These are phyloP conservation scores for Debaryomycetaceae sp. DNA, from an alignment of 1,139 yeast species.

Conservation along the genomic window DNA sequence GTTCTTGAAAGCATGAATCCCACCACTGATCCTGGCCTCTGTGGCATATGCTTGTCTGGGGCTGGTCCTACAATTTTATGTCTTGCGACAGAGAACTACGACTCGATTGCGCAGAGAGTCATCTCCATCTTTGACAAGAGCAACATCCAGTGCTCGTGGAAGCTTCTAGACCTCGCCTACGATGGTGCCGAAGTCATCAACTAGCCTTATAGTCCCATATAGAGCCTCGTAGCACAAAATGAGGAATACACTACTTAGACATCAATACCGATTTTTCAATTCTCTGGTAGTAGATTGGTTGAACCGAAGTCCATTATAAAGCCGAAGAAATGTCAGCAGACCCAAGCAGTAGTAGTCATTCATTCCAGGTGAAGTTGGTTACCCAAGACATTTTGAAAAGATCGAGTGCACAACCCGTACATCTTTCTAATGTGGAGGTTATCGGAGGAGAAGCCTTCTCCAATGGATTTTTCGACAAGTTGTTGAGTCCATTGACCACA, in stretches of 20 bases:
- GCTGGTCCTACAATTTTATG: constrained; percentile 98
- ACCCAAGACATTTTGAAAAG: constrained; percentile 31
- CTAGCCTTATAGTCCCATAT: neutral
- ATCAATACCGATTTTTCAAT: constrained; percentile 5
- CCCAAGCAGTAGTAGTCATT: constrained; percentile 10
- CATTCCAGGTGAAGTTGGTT: constrained; percentile 26
- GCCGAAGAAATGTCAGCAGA: neutral
- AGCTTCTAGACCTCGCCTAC: constrained; percentile 77
- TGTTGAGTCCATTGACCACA: constrained; percentile 42
- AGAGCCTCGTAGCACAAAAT: neutral
- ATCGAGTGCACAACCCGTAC: constrained; percentile 40
- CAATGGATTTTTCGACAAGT: constrained; percentile 41
- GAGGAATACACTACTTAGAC: neutral
- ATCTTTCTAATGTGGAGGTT: constrained; percentile 44
- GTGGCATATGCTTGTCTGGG: constrained; percentile 94
- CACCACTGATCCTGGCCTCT: constrained; percentile 71
- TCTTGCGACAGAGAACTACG: constrained; percentile 84
- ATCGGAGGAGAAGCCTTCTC: constrained; percentile 49
- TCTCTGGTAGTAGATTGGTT: constrained; percentile 1
- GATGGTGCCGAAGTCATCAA: constrained; percentile 67
- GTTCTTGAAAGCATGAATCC: constrained; percentile 84
- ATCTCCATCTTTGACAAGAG: constrained; percentile 64
- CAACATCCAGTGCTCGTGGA: constrained; percentile 74
- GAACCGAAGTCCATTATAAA: neutral
- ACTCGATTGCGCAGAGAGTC: constrained; percentile 75